Evolutionary conservation across 441 rosid species (phyloP), one percentile per base, ranked within the genome.

Genomic region (Jatropha podagrica): DNA sequence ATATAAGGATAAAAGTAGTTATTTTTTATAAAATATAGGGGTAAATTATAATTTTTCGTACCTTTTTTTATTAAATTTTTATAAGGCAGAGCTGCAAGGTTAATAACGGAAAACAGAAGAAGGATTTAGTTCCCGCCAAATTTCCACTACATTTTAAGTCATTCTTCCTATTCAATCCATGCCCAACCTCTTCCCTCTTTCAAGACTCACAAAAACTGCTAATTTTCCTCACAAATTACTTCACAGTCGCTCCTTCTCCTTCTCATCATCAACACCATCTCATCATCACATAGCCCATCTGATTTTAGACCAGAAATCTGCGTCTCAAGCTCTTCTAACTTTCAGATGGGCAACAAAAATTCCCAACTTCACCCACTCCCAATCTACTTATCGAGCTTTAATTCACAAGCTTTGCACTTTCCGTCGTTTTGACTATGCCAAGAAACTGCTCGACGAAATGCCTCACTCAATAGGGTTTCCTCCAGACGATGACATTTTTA

Each of bases 391-490:
- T 80, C 86, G 94, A 27, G 93, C 93, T 81, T 80, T 95, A 41
- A 46, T 90, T 41, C 80, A 84, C 41, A 90, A 83, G 78, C 89
- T 91, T 2, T 90, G 94, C 27, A 2, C 71, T 71, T 88, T 89
- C 75, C 91, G 92, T 37, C 88, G 87, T 11, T 91, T 95, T 51
- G 87, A 86, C 23, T 76, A 77, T 48, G 92, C 85, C 79, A 73
- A 83, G 81, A 82, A 91, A 37, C 78, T 95, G 94, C 97, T 95
- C 83, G 97, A 95, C 49, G 94, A 93, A 95, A 92, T 95, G 92
- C 89, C 94, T 68, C 69, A 69, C 49, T 76, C 91, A 42, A 82
- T 88, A 10, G 91, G 95, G 56, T 82, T 80, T 15, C 86, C 88
- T 71, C 99, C 97, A 2, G 94, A 90, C 60, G 99, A 89, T 41